phyloP scores from a whole-genome alignment of 495 filamentous ascomycete species.

The Aspergillus cavernicola region DNA sequence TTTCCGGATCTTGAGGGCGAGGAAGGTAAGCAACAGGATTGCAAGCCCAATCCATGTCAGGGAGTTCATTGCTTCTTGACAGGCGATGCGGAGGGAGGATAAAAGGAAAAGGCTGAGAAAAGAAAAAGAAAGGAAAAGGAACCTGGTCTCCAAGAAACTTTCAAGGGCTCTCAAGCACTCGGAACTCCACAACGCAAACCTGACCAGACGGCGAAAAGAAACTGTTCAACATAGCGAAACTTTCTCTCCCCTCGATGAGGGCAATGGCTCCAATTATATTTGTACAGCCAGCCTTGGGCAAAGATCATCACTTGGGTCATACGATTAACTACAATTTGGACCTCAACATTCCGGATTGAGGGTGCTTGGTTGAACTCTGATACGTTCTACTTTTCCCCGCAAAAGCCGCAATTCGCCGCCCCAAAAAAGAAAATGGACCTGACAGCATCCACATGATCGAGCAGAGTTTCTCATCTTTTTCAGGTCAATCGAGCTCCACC shows the following conservation, averaged over 20 bases:
- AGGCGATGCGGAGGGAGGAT: conserved; percentile 6
- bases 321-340: conserved; percentile 25
- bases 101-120: conserved; percentile 5
- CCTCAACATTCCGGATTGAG: conserved; percentile 24
- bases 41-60: conserved; percentile 34
- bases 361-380: conserved; percentile 22
- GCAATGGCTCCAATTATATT: conserved; percentile 23
- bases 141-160: conserved; percentile 18
- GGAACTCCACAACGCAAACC: conserved; percentile 13
- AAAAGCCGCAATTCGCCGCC: conserved; percentile 33
- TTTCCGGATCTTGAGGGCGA: conserved; percentile 27
- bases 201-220: conserved; percentile 12
- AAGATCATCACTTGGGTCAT: conserved; percentile 26
- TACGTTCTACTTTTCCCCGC: conserved; percentile 26
- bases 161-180: conserved; percentile 11
- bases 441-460: conserved; percentile 32
- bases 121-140: conserved; percentile 15
- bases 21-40: conserved; percentile 37
- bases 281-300: conserved; percentile 13
- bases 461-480: conserved; percentile 22
- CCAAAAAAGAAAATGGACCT: conserved; percentile 27
- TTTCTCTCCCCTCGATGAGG: conserved; percentile 14
- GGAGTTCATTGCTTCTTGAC: conserved; percentile 30
- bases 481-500: conserved; percentile 22
- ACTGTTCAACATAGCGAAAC: conserved; percentile 18